These are phyloP conservation scores for Andrographis paniculata DNA, from an alignment of 305 asterid species.

Conservation along the genomic window DNA sequence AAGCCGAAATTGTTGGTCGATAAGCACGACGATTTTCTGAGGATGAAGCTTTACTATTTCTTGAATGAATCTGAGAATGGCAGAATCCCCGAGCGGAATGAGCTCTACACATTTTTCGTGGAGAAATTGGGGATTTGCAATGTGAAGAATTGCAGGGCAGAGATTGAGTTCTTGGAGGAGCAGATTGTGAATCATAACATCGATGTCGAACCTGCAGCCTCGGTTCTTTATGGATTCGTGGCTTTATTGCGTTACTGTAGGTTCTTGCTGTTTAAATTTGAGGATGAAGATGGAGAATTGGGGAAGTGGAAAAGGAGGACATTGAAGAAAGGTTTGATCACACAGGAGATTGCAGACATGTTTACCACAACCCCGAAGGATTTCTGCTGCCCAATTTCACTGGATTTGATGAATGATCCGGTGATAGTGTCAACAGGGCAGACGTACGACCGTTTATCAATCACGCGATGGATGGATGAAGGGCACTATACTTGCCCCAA, in stretches of 20 bases:
- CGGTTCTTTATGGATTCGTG: conserved; percentile 46
- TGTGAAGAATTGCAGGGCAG: conserved; percentile 39
- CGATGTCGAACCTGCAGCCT: conserved; percentile 48
- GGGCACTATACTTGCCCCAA: conserved; percentile 85
- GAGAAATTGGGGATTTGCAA: conserved; percentile 34
- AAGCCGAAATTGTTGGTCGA: conserved; percentile 35
- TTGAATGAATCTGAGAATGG: conserved; percentile 53
- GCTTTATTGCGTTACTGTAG: conserved; percentile 47
- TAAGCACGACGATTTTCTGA: conserved; percentile 34
- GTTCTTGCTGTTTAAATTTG: conserved; percentile 53
- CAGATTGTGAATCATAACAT: conserved; percentile 54
- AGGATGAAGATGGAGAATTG: conserved; percentile 44
- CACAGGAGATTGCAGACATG: conserved; percentile 64
- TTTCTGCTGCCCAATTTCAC: conserved; percentile 77
- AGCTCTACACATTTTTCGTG: conserved; percentile 30
- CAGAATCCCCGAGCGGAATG: conserved; percentile 26
- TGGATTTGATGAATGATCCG: conserved; percentile 89
- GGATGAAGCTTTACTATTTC: conserved; percentile 39
- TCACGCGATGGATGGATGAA: conserved; percentile 85
- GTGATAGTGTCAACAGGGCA: conserved; percentile 91
- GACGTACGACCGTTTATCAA: conserved; percentile 71
- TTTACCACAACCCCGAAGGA: conserved; percentile 72
- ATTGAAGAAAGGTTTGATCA: conserved; percentile 36
- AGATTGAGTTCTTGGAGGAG: conserved; percentile 63
- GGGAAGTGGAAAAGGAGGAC: conserved; percentile 31